Conservation (phyloP, 2,329 filamentous ascomycete species). For the Fulvia fulva region DNA sequence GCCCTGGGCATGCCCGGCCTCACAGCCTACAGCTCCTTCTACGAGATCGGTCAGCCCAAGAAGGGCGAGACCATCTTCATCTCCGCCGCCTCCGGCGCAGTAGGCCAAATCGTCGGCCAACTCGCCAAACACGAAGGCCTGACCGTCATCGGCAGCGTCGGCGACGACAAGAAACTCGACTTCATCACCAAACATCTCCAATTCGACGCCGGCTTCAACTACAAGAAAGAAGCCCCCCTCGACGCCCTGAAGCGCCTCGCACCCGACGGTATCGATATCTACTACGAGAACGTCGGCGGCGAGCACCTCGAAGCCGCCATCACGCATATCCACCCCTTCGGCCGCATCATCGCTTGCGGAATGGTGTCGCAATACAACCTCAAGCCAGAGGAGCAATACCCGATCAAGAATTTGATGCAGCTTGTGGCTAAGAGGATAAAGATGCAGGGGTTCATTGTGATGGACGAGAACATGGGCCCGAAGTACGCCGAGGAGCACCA, state of each 20-base stretch:
- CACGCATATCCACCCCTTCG: slow-evolving; percentile 59
- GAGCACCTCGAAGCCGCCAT: slow-evolving; percentile 69
- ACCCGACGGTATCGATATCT: slow-evolving; percentile 75
- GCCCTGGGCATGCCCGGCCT: slow-evolving; percentile 74
- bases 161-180: slow-evolving; percentile 73
- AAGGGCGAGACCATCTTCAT: slow-evolving; percentile 80
- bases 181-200: slow-evolving; percentile 66
- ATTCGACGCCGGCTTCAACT: slow-evolving; percentile 78
- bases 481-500: slow-evolving; percentile 68
- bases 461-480: slow-evolving; percentile 59
- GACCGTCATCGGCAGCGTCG: slow-evolving; percentile 74
- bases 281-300: slow-evolving; percentile 72
- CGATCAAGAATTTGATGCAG: slow-evolving; percentile 61
- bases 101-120: slow-evolving; percentile 79
- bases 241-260: slow-evolving; percentile 68
- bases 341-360: slow-evolving; percentile 60
- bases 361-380: slow-evolving; percentile 78
- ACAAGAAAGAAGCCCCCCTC: slow-evolving; percentile 72
- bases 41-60: slow-evolving; percentile 70
- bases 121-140: slow-evolving; percentile 77
- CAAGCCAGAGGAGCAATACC: slow-evolving; percentile 54
- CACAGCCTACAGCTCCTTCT: slow-evolving; percentile 70
- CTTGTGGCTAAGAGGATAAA: slow-evolving; percentile 66
- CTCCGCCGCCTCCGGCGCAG: slow-evolving; percentile 73
- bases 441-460: slow-evolving; percentile 73